A percentile compares a stretch with the other conserved stretches of the same genome.
These are phyloP conservation scores for Glycine latifolia DNA, from an alignment of 306 rosid species.

Conservation along the genomic window DNA sequence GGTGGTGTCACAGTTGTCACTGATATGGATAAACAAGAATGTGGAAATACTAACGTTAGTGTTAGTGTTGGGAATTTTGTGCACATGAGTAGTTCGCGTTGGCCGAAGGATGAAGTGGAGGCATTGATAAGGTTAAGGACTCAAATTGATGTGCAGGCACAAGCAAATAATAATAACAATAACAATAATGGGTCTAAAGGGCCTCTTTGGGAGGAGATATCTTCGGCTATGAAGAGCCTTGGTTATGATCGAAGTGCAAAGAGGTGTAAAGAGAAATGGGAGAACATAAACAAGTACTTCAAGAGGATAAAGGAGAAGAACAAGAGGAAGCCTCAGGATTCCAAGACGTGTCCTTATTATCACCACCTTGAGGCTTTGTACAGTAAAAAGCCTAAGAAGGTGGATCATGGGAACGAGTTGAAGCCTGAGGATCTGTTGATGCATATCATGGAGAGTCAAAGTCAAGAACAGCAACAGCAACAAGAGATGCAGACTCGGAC, in stretches of 20 bases:
- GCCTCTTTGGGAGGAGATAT: conserved; percentile 82
- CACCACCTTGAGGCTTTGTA: conserved; percentile 74
- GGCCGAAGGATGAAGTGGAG: conserved; percentile 89
- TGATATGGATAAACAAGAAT: conserved; percentile 43
- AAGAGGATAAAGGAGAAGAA: conserved; percentile 82
- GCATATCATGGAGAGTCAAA: conserved; percentile 77
- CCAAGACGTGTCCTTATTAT: conserved; percentile 85
- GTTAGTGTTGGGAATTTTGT: conserved; percentile 50
- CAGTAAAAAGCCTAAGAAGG: conserved; percentile 55
- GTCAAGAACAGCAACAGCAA: conserved; percentile 47
- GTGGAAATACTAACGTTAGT: not conserved
- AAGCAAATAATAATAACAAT: conserved; percentile 47
- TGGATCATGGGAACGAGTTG: conserved; percentile 51
- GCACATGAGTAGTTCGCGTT: conserved; percentile 63
- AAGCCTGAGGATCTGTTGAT: conserved; percentile 85
- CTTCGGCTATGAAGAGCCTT: conserved; percentile 64
- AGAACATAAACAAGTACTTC: conserved; percentile 91
- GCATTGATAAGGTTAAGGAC: conserved; percentile 77
- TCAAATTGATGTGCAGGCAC: conserved; percentile 57
- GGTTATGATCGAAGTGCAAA: conserved; percentile 78
- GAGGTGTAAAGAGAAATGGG: conserved; percentile 98
- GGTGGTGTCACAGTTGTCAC: not conserved
- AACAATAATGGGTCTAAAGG: conserved; percentile 53
- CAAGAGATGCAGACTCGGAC: conserved; percentile 33
- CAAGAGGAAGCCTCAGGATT: conserved; percentile 71